Evolutionary conservation across 331 rosid genomes (phyloP).

Genomic region (Prunus yedoensis): DNA sequence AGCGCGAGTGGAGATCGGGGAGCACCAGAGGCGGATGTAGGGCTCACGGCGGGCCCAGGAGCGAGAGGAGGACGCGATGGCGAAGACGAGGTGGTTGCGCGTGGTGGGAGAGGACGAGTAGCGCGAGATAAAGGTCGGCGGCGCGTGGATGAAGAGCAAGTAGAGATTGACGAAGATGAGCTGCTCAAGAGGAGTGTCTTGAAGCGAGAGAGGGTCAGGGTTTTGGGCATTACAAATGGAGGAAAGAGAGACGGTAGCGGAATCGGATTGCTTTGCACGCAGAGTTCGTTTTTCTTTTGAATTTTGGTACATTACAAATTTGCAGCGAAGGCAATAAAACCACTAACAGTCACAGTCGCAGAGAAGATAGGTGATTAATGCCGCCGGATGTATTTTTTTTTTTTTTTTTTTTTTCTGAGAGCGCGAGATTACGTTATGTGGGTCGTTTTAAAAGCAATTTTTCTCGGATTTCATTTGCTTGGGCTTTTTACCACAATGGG

Average conservation of each 20-base stretch:
- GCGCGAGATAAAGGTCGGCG: constrained; percentile 4
- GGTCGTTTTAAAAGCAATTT: too few species aligned
- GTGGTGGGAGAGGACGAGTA: constrained; percentile 37
- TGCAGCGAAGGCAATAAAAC: background rate
- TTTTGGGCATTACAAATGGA: constrained; percentile 18
- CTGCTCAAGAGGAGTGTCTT: constrained; percentile 42
- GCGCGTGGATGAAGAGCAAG: constrained; percentile 28
- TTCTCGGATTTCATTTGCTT: too few species aligned
- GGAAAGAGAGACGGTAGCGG: constrained; percentile 16
- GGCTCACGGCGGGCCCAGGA: constrained; percentile 70
- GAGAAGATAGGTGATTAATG: too few species aligned
- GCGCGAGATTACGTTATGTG: too few species aligned
- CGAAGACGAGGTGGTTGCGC: constrained; percentile 73
- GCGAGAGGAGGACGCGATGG: constrained; percentile 67
- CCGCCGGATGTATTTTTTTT: too few species aligned
- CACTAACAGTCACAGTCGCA: background rate
- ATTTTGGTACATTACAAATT: background rate
- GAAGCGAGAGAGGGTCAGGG: constrained; percentile 27
- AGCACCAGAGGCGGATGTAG: constrained; percentile 64
- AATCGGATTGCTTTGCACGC: background rate
- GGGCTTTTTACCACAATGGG: too few species aligned
- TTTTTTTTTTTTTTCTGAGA: accelerated
- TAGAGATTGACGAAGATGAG: constrained; percentile 45
- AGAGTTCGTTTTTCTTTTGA: background rate
- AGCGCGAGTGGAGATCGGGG: constrained; percentile 58